Base-by-base conservation (phyloP, 176 grass and related monocot species). In the Oryza australiensis region DNA sequence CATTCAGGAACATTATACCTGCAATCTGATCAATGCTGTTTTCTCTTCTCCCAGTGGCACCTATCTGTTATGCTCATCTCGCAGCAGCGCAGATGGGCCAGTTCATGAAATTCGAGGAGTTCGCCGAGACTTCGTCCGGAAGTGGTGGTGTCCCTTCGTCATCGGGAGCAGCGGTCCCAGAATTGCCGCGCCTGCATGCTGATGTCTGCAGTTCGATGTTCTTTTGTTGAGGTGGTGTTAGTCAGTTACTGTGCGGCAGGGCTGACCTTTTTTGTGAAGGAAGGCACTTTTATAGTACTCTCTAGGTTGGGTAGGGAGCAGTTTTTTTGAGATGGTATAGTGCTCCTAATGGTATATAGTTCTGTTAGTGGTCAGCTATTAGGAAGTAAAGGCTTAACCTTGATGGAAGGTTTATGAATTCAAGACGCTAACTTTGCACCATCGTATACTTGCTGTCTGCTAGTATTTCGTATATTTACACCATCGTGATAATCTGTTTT, bases 161-260 rank as follows among this genome's bases (percentile, higher is more conserved):
- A 41, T 49, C 78, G 1, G 70, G 78, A 68, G 23, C 64, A 62
- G 24, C 87, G 5, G 73, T 98, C 35, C 95, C 92, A 3, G 92
- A 98, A 43, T 60, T 98, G 14, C 95, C 95, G 0, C 91, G 88
- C 26, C 30, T 95, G 43, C 95, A 98, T 81, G 72, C 89, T 42
- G 80, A 93, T 60, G 90, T 97, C 15, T 84, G 86, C 78, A 94
- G 84, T 67, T 98, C 95, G 5, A 98, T 98, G 95, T 98, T 98
- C 84, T 94, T 98, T 72, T 98, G 95, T 55, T 98, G 81, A 88
- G 49, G 27, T 83, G 64, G 42, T 72, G 18, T 76, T 57, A 59
- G 33, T 53, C 11, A 60, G 8, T 7, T 4, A 11, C 64, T 70
- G 76, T 70, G 82, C 64, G 49, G 37, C 23, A 62, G 76, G 62